Conservation (phyloP, 2,329 filamentous ascomycete genomes). For the Blastomyces percursus region DNA sequence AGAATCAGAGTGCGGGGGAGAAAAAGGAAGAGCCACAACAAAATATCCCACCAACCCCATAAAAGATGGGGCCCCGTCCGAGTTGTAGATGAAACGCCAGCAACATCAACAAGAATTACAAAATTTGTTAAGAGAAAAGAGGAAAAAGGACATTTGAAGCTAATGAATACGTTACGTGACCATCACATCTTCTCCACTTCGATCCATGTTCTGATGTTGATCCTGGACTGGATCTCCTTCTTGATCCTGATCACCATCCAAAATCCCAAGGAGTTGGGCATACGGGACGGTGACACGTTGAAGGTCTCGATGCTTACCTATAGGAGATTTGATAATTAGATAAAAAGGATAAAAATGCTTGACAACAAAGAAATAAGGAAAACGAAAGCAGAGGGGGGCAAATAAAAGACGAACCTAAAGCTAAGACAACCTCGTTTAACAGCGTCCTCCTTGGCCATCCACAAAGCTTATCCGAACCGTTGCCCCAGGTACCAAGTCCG, state of each 20-base stretch:
- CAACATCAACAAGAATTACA: not conserved
- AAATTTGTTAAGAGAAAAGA: not conserved
- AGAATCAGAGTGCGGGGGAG: not conserved
- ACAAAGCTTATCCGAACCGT: constrained; percentile 61
- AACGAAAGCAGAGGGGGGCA: not conserved
- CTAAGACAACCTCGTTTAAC: constrained; percentile 80
- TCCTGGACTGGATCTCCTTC: constrained; percentile 3
- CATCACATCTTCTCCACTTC: constrained; percentile 14
- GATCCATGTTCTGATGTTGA: constrained; percentile 15
- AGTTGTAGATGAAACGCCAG: not conserved
- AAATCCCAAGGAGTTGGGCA: constrained; percentile 61
- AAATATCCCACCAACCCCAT: not conserved
- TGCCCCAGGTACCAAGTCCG: constrained; percentile 50
- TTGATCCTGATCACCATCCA: constrained; percentile 23
- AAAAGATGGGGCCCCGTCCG: not conserved
- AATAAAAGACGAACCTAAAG: constrained; percentile 59
- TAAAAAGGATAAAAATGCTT: constrained; percentile 11
- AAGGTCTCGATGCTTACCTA: constrained; percentile 89
- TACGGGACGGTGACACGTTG: constrained; percentile 94
- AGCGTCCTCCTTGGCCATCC: constrained; percentile 85
- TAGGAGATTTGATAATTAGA: constrained; percentile 24
- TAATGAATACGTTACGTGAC: constrained; percentile 4
- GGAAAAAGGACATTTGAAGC: not conserved
- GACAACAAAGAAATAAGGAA: not conserved
- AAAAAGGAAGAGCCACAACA: not conserved